Base-by-base conservation (phyloP, 1,284 basidiomycete species). In the Heterobasidion irregulare region DNA sequence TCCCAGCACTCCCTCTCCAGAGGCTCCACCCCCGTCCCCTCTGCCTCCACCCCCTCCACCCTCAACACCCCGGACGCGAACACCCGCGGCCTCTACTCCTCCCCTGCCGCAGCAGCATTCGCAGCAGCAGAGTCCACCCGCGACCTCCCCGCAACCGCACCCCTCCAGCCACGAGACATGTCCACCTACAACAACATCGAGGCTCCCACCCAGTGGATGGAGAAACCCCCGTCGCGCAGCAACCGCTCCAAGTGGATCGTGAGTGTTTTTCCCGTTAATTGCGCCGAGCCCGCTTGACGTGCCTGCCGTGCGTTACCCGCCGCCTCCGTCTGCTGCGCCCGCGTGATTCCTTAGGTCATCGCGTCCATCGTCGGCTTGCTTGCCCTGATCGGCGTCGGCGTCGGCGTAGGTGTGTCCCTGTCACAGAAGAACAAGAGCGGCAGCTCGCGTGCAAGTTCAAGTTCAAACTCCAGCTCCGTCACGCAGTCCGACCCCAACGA, bases 321-420 rank as follows among this genome's bases (percentile, higher is more conserved):
- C 36, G 44, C 47, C 19, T 48, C 43, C 47, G 36, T 50, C 33
- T 52, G 47, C 15, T 44, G 34, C 36, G 32, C 48, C 6, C 36
- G 15, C 35, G 18, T 18, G 16, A 5, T 15, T 34, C 26, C 18
- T 49, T 47, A 34, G 82, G 70, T 81, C 54, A 67, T 79, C 56
- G 77, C 75, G 44, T 72, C 73, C 1, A 50, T 79, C 45, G 58
- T 77, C 32, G 73, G 57, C 35, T 51, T 84, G 34, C 44, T 76
- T 18, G 69, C 67, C 16, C 62, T 83, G 47, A 72, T 80, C 53
- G 76, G 62, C 26, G 68, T 78, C 44, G 83, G 74, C 53, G 74
- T 81, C 49, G 75, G 67, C 36, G 75, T 83, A 38, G 83, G 82
- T 35, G 75, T 85, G 18, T 61, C 69, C 33, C 73, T 84, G 2